Evolutionary conservation across 2,329 filamentous ascomycete species (phyloP), one percentile per base, ranked within the genome.

Genomic region (Mariannaea sp.): DNA sequence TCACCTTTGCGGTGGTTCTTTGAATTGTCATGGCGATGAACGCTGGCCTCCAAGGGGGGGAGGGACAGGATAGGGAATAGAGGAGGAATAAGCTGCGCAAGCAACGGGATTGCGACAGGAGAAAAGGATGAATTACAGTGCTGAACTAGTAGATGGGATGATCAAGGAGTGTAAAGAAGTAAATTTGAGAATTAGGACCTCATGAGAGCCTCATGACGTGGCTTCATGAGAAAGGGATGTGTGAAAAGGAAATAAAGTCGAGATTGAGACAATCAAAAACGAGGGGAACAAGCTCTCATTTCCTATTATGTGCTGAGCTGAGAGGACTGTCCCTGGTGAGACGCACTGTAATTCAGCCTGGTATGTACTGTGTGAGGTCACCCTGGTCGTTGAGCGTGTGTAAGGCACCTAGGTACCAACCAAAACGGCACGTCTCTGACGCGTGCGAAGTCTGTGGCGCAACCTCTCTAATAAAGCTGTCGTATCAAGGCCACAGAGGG

Each of bases 1-100:
- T 69, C 55, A 68, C 57, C 60, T 68, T 68, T 29, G 73, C 66
- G 35, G 69, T 51, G 9, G 53, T 65, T 26, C 58, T 63, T 40
- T 73, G 69, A 46, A 70, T 36, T 29, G 66, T 62, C 70, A 72
- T 72, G 30, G 46, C 72, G 30, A 44, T 61, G 55, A 38, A 33
- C 43, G 54, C 44, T 40, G 39, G 38, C 36, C 40, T 45, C 48
- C 47, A 39, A 54, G 49, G 56, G 40, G 56, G 40, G 56, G 35
- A 38, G 45, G 27, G 40, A 53, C 22, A 47, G 27, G 20, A 46
- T 49, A 48, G 49, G 45, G 44, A 38, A 29, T 16, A 36, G 49
- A 46, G 29, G 49, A 53, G 44, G 39, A 41, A 43, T 17, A 27
- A 46, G 27, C 33, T 26, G 42, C 22, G 24, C 40, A 19, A 20